Conservation (phyloP, 2,329 filamentous ascomycete species). For the Colletotrichum eremochloae region DNA sequence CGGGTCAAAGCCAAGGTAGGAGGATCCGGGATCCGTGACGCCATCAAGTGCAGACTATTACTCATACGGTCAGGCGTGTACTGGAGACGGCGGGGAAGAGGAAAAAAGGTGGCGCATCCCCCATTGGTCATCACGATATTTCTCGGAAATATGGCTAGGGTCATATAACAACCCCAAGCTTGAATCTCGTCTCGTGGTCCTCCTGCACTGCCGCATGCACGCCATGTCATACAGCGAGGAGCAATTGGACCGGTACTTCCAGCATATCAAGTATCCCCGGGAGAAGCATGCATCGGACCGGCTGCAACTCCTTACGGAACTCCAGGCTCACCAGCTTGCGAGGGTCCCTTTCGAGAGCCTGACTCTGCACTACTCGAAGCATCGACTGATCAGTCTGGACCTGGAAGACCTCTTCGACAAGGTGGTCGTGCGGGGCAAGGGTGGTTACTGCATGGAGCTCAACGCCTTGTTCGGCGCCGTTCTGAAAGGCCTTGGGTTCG, state of each 20-base stretch:
- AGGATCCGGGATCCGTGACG: not conserved
- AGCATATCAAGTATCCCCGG: slow-evolving; percentile 48
- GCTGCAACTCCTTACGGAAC: slow-evolving; percentile 49
- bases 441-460: slow-evolving; percentile 68
- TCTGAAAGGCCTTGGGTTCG: slow-evolving; percentile 62
- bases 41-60: not conserved
- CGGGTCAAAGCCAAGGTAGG: too few species aligned
- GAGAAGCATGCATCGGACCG: slow-evolving; percentile 44
- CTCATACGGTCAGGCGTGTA: not conserved
- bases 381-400: slow-evolving; percentile 54
- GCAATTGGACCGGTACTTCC: slow-evolving; percentile 50
- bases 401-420: slow-evolving; percentile 59
- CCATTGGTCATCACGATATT: not conserved
- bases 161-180: not conserved
- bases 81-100: too few species aligned
- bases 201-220: not conserved
- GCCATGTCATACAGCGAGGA: slow-evolving; percentile 45
- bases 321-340: slow-evolving; percentile 59
- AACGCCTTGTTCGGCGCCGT: slow-evolving; percentile 61
- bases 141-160: not conserved
- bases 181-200: not conserved
- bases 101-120: not conserved
- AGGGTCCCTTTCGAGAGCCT: slow-evolving; percentile 68
- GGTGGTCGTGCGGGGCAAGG: slow-evolving; percentile 58
- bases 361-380: slow-evolving; percentile 62